Base-by-base conservation (phyloP, 805 yeast species). In the Candida jianshihensis region DNA sequence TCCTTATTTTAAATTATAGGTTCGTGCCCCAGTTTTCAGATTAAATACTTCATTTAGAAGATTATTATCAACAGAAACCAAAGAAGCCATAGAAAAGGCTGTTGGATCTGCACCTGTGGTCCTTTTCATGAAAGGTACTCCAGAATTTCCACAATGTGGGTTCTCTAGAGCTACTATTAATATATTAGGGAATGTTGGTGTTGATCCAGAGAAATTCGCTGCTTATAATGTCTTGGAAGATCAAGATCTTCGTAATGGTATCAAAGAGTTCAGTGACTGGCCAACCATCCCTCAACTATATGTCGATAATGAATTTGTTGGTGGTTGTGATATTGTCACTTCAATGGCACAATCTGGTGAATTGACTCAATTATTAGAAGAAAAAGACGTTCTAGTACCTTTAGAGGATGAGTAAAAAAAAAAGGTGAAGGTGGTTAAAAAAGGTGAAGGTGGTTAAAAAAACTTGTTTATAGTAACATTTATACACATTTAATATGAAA, bases 251-350 rank as follows among this genome's bases (percentile, higher is more conserved):
- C 83, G 98, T 63, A 79, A 85, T 33, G 98, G 97, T 22, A 87
- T 92, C 53, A 92, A 92, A 64, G 98, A 92, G 59, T 92, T 75
- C 62, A 78, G 90, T 48, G 81, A 84, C 46, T 92, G 99, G 99
- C 99, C 99, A 38, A 92, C 99, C 1, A 88, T 92, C 41, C 99
- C 99, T 13, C 99, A 92, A 62, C 71, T 92, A 30, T 92, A 89
- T 56, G 87, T 92, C 12, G 74, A 81, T 48, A 79, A 81, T 47
- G 98, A 92, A 57, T 92, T 92, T 56, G 73, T 92, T 36, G 99
- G 99, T 31, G 99, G 99, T 5, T 92, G 97, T 63, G 99, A 92
- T 61, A 89, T 92, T 44, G 71, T 92, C 36, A 86, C 82, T 56
- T 77, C 84, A 38, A 89, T 92, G 97, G 85, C 94, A 27, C 83